Evolutionary conservation across 345 rosid species (phyloP).

Genomic region (Eucalyptus virginea): DNA sequence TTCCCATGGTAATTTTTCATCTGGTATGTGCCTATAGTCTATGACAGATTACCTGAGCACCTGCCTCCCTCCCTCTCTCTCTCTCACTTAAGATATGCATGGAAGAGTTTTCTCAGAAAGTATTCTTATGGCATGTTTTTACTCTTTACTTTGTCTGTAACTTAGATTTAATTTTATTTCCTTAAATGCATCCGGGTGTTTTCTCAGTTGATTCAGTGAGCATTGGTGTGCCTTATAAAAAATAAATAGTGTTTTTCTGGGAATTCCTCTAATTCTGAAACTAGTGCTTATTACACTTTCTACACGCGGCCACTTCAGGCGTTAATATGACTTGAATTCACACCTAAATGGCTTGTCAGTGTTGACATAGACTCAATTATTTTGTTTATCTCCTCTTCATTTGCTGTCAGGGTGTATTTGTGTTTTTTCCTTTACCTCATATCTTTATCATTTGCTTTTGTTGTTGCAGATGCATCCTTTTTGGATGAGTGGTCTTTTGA

Average conservation of each 20-base stretch:
- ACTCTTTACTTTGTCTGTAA: neutral
- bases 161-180: neutral
- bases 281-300: neutral
- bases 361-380: neutral
- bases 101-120: neutral
- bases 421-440: neutral
- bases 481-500: slow-evolving; percentile 99
- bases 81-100: neutral
- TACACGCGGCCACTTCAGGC: neutral
- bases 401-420: neutral
- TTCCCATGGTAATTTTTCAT: neutral
- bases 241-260: neutral
- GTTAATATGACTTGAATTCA: neutral
- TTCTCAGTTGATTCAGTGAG: neutral
- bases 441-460: slow-evolving; percentile 7
- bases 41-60: neutral
- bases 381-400: neutral
- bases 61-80: neutral
- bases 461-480: slow-evolving; percentile 93
- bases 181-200: neutral
- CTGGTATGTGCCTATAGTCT: neutral
- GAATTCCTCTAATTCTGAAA: neutral
- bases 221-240: neutral
- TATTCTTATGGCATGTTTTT: neutral
- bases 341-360: neutral